Evolutionary conservation across 2,329 filamentous ascomycete species (phyloP).

Genomic region (Epichloe elymi): DNA sequence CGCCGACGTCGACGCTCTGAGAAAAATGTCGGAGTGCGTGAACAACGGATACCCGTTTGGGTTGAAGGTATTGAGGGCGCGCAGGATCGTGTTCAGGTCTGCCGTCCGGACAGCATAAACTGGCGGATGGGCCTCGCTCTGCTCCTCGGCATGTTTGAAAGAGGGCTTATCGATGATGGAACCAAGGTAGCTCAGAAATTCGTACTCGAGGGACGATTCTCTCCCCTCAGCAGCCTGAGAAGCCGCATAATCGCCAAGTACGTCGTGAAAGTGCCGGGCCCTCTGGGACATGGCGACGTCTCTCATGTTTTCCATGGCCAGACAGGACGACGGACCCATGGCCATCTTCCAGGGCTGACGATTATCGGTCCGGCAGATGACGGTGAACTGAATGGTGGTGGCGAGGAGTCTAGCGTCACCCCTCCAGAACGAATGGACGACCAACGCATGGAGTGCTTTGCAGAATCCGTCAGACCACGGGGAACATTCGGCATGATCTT

Average conservation of each 20-base stretch:
- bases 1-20: neutral
- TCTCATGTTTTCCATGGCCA: neutral
- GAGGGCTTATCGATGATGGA: neutral
- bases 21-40: neutral
- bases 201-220: neutral
- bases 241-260: neutral
- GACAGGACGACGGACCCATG: neutral
- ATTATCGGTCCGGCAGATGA: conserved; percentile 1
- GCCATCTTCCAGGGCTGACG: conserved; percentile 1
- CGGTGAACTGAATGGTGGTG: conserved; percentile 1
- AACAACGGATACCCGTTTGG: neutral
- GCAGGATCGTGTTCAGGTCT: neutral
- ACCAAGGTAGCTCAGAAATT: neutral
- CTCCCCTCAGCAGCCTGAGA: neutral
- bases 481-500: neutral
- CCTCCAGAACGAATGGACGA: conserved; percentile 1
- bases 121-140: neutral
- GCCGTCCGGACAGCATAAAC: neutral
- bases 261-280: neutral
- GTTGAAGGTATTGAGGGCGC: neutral
- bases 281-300: neutral
- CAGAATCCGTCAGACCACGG: conserved; percentile 2
- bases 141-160: neutral
- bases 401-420: neutral
- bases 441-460: neutral